Base-by-base conservation (phyloP, 768 basidiomycete species). In the Tulasnella sp. region DNA sequence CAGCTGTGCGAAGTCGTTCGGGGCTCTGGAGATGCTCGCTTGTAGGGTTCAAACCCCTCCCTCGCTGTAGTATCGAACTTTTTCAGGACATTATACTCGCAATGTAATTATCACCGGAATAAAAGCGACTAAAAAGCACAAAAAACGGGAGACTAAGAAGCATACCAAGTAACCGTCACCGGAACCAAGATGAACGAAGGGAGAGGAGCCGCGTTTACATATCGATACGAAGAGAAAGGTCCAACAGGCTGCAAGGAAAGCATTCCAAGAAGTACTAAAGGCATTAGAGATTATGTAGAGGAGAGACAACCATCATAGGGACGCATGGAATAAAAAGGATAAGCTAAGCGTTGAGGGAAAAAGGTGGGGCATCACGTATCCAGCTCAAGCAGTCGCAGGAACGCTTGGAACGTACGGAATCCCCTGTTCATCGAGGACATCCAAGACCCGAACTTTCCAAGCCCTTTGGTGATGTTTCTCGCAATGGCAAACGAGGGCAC, bases 1-100 rank as follows among this genome's bases (percentile, higher is more conserved):
- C 77, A 78, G 75, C 71, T 83, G 12, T 80, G 79, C 34, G 79
- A 79, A 71, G 79, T 80, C 4, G 75, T 76, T 19, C 34, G 49
- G 9, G 52, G 19, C 34, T 15, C 39, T 12, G 58, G 31, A 29
- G 58, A 64, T 19, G 69, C 36, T 39, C 69, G 40, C 42, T 49
- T 52, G 37, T 49, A 39, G 29, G 31, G 40, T 15, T 45, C 15
- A 22, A 38, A 15, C 34, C 19, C 49, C 5, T n/a, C 49, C 49
- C 7, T n/a, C n/a, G 22, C 22, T 49, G 49, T 22, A 49, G n/a
- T 9, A 49, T 49, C 19, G 19, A n/a, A n/a, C 22, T 3, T n/a
- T 49, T 7, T 12, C 22, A 11, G 6, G 49, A n/a, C 49, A 49
- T 19, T 22, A 49, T 8, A 22, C 22, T 49, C 22, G 34, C 19